These are phyloP conservation scores for Tylopilus cervinicoccineus DNA, from an alignment of 768 basidiomycete species.

Conservation along the genomic window DNA sequence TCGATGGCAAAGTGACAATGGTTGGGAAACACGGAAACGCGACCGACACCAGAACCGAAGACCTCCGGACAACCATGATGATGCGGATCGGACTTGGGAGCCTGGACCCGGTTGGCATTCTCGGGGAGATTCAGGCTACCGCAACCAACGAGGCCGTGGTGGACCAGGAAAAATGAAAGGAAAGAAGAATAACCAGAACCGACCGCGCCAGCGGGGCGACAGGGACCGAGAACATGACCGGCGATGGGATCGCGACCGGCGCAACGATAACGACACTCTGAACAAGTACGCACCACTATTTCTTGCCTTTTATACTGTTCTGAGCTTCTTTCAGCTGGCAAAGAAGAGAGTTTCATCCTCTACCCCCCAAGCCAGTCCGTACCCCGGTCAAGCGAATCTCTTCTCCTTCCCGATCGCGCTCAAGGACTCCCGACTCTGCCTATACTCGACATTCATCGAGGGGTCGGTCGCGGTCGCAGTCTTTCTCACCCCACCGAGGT, in stretches of 20 bases:
- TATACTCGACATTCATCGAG: constrained; percentile 61
- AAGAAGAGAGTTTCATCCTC: constrained; percentile 46
- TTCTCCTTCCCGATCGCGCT: constrained; percentile 50
- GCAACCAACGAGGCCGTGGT: constrained; percentile 36
- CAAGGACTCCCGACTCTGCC: constrained; percentile 56
- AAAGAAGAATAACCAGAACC: constrained; percentile 33
- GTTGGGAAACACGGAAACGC: constrained; percentile 52
- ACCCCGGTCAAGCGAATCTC: constrained; percentile 39
- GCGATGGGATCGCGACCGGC: constrained; percentile 38
- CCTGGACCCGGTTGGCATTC: constrained; percentile 67
- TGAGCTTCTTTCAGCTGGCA: constrained; percentile 52
- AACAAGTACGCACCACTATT: constrained; percentile 59
- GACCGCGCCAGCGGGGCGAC: constrained; percentile 32
- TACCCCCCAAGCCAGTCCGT: constrained; percentile 37
- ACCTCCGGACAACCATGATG: constrained; percentile 28
- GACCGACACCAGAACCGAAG: constrained; percentile 40
- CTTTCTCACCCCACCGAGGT: constrained; percentile 55
- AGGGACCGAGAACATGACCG: constrained; percentile 25
- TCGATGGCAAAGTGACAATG: constrained; percentile 36
- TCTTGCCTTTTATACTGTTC: constrained; percentile 5
- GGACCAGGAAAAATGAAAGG: constrained; percentile 34
- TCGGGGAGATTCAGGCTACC: constrained; percentile 37
- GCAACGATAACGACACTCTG: constrained; percentile 57
- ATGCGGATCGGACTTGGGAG: constrained; percentile 64
- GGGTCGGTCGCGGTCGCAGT: constrained; percentile 61